These are phyloP conservation scores for Ulmus americana DNA, from an alignment of 331 rosid genomes.

Conservation along the genomic window DNA sequence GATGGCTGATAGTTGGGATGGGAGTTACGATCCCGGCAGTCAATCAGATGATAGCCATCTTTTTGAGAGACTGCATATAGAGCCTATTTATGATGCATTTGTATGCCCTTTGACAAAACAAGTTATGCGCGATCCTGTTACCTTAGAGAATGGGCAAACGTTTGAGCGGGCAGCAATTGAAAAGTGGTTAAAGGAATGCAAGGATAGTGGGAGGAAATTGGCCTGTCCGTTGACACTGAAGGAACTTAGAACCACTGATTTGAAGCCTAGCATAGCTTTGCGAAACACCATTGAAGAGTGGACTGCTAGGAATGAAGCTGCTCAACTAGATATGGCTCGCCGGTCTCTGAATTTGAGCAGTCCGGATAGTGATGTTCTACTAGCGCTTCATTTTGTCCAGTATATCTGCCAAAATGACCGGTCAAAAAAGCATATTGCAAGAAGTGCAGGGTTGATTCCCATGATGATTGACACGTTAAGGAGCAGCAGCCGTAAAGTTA, in stretches of 20 bases:
- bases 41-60: constrained; percentile 75
- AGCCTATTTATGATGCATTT: constrained; percentile 87
- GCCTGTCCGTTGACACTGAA: constrained; percentile 72
- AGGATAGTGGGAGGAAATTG: constrained; percentile 70
- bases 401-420: constrained; percentile 61
- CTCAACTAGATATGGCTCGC: constrained; percentile 88
- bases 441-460: constrained; percentile 74
- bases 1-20: constrained; percentile 89
- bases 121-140: constrained; percentile 92
- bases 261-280: constrained; percentile 93
- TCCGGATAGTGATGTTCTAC: constrained; percentile 64
- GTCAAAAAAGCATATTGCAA: constrained; percentile 53
- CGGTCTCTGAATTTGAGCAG: constrained; percentile 57
- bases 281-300: constrained; percentile 98
- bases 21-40: constrained; percentile 70
- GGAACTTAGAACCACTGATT: constrained; percentile 52
- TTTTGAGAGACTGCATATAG: constrained; percentile 66
- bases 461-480: constrained; percentile 80
- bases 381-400: constrained; percentile 63
- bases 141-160: constrained; percentile 79
- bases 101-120: constrained; percentile 86
- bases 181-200: constrained; percentile 92
- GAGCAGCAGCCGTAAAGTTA: constrained; percentile 72
- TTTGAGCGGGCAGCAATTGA: constrained; percentile 90
- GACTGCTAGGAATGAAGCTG: constrained; percentile 92